These are phyloP conservation scores for Debaryomyces castellii DNA, from an alignment of 805 yeast genomes.

Conservation along the genomic window DNA sequence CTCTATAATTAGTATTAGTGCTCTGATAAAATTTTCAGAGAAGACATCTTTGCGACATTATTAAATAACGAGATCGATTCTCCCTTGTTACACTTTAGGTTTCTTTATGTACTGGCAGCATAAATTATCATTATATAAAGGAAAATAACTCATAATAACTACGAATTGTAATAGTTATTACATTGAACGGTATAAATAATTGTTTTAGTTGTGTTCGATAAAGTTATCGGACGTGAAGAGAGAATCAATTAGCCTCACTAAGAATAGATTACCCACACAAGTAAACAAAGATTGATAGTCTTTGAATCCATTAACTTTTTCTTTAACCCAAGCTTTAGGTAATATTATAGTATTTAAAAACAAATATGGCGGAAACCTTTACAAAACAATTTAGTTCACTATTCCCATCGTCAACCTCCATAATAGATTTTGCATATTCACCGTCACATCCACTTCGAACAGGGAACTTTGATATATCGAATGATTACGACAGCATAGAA, in stretches of 20 bases:
- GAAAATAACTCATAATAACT: not conserved
- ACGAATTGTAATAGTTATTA: not conserved
- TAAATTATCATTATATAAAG: not conserved
- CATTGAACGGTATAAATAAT: not conserved
- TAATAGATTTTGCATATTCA: constrained; percentile 83
- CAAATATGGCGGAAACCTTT: not conserved
- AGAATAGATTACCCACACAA: not conserved
- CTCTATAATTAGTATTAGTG: not conserved
- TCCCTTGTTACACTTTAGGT: not conserved
- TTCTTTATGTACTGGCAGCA: not conserved
- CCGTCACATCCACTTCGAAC: constrained; percentile 66
- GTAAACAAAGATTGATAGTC: not conserved
- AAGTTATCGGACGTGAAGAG: not conserved
- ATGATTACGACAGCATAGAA: constrained; percentile 4
- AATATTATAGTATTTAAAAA: not conserved
- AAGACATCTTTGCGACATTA: constrained; percentile 1
- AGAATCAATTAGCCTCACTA: not conserved
- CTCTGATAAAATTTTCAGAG: not conserved
- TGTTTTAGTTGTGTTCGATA: not conserved
- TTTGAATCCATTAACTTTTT: not conserved
- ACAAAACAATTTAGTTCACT: constrained; percentile 4
- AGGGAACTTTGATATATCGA: constrained; percentile 38
- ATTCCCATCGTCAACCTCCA: constrained; percentile 35
- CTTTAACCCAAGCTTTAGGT: not conserved
- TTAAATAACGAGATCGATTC: not conserved